These are phyloP conservation scores for Leucosporidium scottii DNA, from an alignment of 768 basidiomycete genomes.

Conservation along the genomic window DNA sequence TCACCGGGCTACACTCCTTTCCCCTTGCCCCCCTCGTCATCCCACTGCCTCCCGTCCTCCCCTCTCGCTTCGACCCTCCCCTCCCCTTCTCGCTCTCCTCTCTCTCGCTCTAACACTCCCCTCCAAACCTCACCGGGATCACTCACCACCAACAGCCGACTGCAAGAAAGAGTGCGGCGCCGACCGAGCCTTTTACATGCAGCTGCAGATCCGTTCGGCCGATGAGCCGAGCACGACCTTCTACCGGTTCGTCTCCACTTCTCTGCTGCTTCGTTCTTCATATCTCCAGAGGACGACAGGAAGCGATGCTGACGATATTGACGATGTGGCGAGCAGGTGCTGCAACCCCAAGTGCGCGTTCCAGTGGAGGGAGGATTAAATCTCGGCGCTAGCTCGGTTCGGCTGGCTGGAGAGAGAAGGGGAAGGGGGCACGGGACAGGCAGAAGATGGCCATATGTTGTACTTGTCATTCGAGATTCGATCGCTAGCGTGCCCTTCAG, in stretches of 20 bases:
- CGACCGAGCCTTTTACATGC: conserved; percentile 82
- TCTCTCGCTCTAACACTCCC: neutral
- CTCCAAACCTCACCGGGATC: neutral
- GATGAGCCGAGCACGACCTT: conserved; percentile 40
- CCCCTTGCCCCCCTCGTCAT: too few species aligned
- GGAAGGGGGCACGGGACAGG: too few species aligned
- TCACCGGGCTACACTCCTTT: too few species aligned
- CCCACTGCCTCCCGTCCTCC: too few species aligned
- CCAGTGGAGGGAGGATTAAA: conserved; percentile 35
- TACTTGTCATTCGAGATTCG: too few species aligned
- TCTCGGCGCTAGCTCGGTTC: too few species aligned
- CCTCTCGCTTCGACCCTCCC: too few species aligned
- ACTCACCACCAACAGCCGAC: conserved; percentile 17
- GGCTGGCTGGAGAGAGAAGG: too few species aligned
- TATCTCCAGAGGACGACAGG: neutral
- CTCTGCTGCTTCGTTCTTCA: neutral
- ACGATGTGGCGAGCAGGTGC: conserved; percentile 12
- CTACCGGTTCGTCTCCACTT: conserved; percentile 31
- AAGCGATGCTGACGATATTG: neutral
- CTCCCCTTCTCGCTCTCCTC: too few species aligned
- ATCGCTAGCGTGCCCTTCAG: too few species aligned
- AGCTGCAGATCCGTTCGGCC: conserved; percentile 71
- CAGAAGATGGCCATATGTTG: too few species aligned
- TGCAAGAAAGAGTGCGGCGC: conserved; percentile 69
- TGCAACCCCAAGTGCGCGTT: conserved; percentile 29